These are phyloP conservation scores for Raffaelea albimanens DNA, from an alignment of 2,329 filamentous ascomycete species.

Conservation along the genomic window DNA sequence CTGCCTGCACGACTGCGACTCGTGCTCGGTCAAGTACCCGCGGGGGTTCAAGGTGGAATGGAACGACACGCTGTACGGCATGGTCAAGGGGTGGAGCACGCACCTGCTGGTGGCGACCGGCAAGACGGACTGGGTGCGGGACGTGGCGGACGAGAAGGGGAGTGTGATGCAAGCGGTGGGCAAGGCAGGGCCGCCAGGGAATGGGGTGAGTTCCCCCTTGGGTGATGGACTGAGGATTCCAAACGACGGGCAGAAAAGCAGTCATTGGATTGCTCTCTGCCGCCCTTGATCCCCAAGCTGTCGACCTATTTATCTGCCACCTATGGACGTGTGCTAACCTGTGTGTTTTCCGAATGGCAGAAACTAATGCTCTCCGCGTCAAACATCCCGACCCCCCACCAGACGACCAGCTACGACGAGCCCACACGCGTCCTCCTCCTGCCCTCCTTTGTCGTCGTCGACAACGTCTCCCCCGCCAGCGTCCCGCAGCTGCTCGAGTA, in stretches of 20 bases:
- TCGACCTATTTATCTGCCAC: too few species aligned
- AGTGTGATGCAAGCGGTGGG: slow-evolving; percentile 72
- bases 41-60: slow-evolving; percentile 63
- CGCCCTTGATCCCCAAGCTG: too few species aligned
- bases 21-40: slow-evolving; percentile 72
- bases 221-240: neutral
- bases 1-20: slow-evolving; percentile 78
- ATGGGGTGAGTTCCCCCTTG: slow-evolving; percentile 46
- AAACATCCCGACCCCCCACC: slow-evolving; percentile 73
- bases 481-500: slow-evolving; percentile 65
- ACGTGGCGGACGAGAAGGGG: slow-evolving; percentile 80
- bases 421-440: slow-evolving; percentile 77
- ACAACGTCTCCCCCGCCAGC: slow-evolving; percentile 69
- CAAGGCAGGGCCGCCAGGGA: slow-evolving; percentile 47
- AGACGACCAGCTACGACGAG: slow-evolving; percentile 50
- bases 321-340: neutral
- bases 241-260: too few species aligned
- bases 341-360: slow-evolving; percentile 30
- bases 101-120: slow-evolving; percentile 91
- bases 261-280: too few species aligned
- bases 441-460: slow-evolving; percentile 73
- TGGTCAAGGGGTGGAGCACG: slow-evolving; percentile 78
- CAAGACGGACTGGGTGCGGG: slow-evolving; percentile 87
- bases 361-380: slow-evolving; percentile 85
- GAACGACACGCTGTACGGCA: slow-evolving; percentile 70